phyloP scores from a whole-genome alignment of 352 stramenopile genomes.

The Phytophthora vignae region DNA sequence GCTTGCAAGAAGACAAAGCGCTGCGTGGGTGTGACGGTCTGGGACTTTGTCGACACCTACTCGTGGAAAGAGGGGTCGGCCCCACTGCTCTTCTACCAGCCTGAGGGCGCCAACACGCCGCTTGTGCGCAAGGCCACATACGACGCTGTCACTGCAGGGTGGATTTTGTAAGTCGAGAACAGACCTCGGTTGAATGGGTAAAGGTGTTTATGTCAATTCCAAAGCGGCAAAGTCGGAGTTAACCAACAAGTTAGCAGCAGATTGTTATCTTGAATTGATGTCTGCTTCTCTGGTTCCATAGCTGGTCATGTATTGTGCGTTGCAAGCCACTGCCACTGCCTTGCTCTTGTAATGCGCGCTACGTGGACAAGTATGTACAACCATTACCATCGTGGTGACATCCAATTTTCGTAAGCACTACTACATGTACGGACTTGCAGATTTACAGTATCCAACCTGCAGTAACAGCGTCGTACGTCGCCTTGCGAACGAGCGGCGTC shows the following conservation, averaged over 20 bases:
- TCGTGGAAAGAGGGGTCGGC: constrained; percentile 19
- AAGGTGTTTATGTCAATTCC: constrained; percentile 1
- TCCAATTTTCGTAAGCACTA: neutral
- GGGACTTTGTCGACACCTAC: constrained; percentile 32
- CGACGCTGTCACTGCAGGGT: constrained; percentile 28
- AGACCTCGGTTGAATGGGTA: neutral
- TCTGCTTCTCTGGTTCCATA: neutral
- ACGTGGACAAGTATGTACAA: neutral
- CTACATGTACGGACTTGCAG: neutral
- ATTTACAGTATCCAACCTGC: constrained; percentile 36
- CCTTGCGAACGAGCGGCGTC: constrained; percentile 37
- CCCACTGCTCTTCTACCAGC: constrained; percentile 30
- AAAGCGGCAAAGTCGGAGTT: neutral
- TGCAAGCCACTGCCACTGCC: neutral
- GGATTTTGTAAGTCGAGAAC: constrained; percentile 25
- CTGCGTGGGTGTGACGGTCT: constrained; percentile 25
- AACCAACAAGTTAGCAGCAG: constrained; percentile 1
- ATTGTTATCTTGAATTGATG: neutral
- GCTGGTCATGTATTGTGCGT: neutral
- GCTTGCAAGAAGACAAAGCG: constrained; percentile 29
- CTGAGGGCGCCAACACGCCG: constrained; percentile 17
- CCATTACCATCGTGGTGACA: neutral
- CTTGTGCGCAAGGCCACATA: constrained; percentile 30
- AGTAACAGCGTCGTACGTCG: constrained; percentile 39
- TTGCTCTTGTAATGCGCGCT: neutral